Conservation (phyloP, 306 rosid genomes). For the Biancaea sappan region DNA sequence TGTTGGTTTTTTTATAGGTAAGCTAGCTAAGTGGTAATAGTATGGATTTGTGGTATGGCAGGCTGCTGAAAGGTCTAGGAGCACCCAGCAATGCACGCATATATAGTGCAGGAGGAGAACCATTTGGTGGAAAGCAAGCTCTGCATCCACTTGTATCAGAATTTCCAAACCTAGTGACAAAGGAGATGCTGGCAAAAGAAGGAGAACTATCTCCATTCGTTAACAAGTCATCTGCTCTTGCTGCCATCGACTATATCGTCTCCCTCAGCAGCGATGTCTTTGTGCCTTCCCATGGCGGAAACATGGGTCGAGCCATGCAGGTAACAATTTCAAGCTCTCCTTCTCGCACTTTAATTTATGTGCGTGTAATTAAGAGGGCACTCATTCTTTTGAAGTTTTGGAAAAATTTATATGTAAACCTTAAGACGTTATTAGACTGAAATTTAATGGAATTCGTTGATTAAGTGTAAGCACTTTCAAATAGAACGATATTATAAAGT, state of each 20-base stretch:
- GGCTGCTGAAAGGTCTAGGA: neutral
- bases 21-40: no score
- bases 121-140: neutral
- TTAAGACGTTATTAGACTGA: no score
- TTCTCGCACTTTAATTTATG: no score
- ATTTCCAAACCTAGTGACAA: neutral
- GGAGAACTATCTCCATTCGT: neutral
- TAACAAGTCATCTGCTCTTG: neutral
- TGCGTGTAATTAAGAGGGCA: no score
- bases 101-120: neutral
- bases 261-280: neutral
- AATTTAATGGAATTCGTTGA: no score
- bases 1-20: no score
- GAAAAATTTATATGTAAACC: no score
- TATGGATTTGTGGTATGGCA: neutral
- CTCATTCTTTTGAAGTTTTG: no score
- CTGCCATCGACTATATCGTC: neutral
- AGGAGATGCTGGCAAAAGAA: neutral
- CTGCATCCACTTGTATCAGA: neutral
- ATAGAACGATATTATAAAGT: no score
- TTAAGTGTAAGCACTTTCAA: no score
- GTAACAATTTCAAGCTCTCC: neutral
- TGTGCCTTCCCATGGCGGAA: neutral
- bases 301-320: constrained; percentile 6
- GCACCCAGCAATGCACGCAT: neutral